Conservation (phyloP, 768 basidiomycete species). For the Pleurotus pulmonarius region DNA sequence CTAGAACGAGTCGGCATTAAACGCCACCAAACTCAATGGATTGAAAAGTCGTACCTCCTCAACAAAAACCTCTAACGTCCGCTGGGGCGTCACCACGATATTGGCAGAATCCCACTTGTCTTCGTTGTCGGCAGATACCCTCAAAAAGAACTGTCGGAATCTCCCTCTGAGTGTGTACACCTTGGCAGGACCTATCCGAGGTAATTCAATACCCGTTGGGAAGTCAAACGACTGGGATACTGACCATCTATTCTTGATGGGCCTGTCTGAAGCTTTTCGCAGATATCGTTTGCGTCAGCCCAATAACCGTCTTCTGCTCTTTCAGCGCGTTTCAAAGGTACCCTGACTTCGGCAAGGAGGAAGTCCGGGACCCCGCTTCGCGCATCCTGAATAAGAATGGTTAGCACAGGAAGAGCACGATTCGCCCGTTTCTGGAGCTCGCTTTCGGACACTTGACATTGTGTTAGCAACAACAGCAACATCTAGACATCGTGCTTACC, state of each 20-base stretch:
- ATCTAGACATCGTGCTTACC: neutral
- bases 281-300: conserved; percentile 66
- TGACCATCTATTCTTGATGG: conserved; percentile 70
- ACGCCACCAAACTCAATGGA: neutral
- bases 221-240: conserved; percentile 3
- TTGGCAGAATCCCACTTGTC: conserved; percentile 54
- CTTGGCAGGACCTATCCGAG: conserved; percentile 54
- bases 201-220: conserved; percentile 1
- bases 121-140: conserved; percentile 49
- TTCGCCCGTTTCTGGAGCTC: conserved; percentile 10
- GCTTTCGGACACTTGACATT: neutral
- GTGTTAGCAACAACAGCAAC: neutral
- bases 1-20: conserved; percentile 1
- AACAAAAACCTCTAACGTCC: conserved; percentile 55
- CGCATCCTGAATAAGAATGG: conserved; percentile 62
- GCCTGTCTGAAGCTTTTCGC: conserved; percentile 51
- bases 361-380: conserved; percentile 51
- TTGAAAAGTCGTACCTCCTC: conserved; percentile 45
- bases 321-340: conserved; percentile 48
- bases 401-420: conserved; percentile 47
- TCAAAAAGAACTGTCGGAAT: conserved; percentile 67
- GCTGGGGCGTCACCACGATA: conserved; percentile 47
- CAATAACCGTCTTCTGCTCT: conserved; percentile 57
- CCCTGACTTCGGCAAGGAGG: conserved; percentile 62
- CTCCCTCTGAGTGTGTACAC: conserved; percentile 64